phyloP scores from a whole-genome alignment of 768 basidiomycete species.

The Suillus luteus region DNA sequence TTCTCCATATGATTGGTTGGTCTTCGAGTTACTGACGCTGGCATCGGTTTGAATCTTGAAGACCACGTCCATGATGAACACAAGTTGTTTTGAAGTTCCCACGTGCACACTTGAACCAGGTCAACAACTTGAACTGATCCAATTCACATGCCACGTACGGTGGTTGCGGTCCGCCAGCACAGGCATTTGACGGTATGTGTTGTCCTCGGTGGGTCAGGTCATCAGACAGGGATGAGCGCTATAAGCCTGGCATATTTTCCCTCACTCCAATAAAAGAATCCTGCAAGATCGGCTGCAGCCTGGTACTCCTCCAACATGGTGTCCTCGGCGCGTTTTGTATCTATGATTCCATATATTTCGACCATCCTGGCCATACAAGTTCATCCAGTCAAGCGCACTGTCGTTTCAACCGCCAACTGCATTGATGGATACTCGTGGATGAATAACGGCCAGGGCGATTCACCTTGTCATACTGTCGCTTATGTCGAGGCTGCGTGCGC shows the following conservation, averaged over 20 bases:
- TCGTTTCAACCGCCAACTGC: conserved; percentile 22
- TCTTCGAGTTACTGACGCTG: background rate
- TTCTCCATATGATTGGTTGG: background rate
- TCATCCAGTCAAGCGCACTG: conserved; percentile 17
- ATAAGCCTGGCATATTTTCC: no score
- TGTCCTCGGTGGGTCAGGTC: no score
- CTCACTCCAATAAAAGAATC: no score
- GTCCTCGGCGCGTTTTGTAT: background rate
- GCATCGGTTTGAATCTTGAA: background rate
- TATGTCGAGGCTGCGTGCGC: conserved; percentile 33
- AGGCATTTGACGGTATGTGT: no score
- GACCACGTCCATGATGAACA: background rate
- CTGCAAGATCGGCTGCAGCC: background rate
- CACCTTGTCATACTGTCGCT: conserved; percentile 29
- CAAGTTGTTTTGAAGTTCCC: no score
- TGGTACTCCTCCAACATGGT: background rate
- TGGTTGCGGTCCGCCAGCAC: no score
- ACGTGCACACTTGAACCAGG: no score
- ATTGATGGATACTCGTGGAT: conserved; percentile 26
- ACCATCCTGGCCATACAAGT: conserved; percentile 8
- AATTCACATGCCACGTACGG: no score
- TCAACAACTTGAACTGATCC: no score
- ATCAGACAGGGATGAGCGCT: no score
- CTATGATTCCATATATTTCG: background rate
- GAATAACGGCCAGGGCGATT: conserved; percentile 18